These are phyloP conservation scores for Aeschynomene evenia DNA, from an alignment of 306 rosid genomes.

Conservation along the genomic window DNA sequence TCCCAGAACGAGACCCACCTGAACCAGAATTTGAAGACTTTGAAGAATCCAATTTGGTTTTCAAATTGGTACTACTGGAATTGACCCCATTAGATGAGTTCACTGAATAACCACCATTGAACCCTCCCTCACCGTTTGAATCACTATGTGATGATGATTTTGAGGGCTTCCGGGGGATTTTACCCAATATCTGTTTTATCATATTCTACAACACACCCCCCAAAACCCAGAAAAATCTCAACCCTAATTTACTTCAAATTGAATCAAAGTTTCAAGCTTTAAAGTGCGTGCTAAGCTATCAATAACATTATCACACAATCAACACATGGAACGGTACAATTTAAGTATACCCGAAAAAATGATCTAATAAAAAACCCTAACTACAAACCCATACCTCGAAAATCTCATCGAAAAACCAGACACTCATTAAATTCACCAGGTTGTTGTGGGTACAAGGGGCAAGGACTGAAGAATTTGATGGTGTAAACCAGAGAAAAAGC, in stretches of 20 bases:
- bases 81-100: conserved; percentile 41
- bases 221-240: background rate
- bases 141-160: conserved; percentile 45
- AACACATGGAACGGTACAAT: background rate
- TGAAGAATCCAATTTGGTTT: conserved; percentile 39
- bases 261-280: conserved; percentile 19
- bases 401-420: conserved; percentile 1
- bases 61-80: conserved; percentile 41
- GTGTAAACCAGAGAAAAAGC: conserved; percentile 3
- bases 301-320: conserved; percentile 20
- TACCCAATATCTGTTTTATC: conserved; percentile 57
- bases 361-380: background rate
- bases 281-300: background rate
- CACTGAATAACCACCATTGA: conserved; percentile 37
- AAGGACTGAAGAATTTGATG: conserved; percentile 16
- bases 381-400: background rate
- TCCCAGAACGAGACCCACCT: conserved; percentile 36
- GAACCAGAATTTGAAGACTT: conserved; percentile 37
- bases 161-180: conserved; percentile 59
- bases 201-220: conserved; percentile 45
- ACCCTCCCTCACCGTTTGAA: conserved; percentile 40
- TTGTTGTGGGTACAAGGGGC: background rate
- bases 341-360: background rate
- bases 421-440: background rate
- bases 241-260: background rate